Conservation (phyloP, 2,329 filamentous ascomycete genomes). For the Fonsecaea monophora region DNA sequence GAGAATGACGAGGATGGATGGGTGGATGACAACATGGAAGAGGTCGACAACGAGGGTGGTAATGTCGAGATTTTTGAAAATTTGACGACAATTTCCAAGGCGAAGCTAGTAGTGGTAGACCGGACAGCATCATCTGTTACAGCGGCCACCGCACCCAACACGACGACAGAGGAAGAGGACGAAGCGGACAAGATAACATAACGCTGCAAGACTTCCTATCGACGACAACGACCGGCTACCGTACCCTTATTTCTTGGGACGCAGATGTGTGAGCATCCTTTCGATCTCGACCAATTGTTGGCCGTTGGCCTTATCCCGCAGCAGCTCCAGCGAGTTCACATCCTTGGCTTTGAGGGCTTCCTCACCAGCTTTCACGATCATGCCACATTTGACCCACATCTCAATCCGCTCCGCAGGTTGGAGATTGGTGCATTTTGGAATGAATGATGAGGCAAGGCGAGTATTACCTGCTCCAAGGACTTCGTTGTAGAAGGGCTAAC, state of each 20-base stretch:
- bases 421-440: constrained; percentile 82
- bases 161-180: constrained; percentile 34
- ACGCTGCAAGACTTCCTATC: constrained; percentile 30
- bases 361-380: constrained; percentile 86
- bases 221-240: neutral
- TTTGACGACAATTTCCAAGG: constrained; percentile 21
- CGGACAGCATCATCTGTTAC: constrained; percentile 30
- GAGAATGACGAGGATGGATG: constrained; percentile 59
- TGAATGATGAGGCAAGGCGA: constrained; percentile 80
- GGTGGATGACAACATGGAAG: constrained; percentile 51
- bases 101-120: constrained; percentile 44
- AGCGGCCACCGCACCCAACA: constrained; percentile 18
- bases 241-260: constrained; percentile 49
- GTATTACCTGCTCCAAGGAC: constrained; percentile 87
- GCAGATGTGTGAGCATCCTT: constrained; percentile 68
- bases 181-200: constrained; percentile 55
- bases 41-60: constrained; percentile 31
- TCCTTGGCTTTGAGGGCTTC: constrained; percentile 87
- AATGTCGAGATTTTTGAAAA: constrained; percentile 34
- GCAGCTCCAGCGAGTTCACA: constrained; percentile 71
- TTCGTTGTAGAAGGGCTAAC: constrained; percentile 87
- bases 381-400: constrained; percentile 97
- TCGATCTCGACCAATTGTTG: constrained; percentile 80
- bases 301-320: constrained; percentile 76
- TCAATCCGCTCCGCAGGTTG: constrained; percentile 73